Conservation (phyloP, 345 rosid species). For the Abelmoschus esculentus region DNA sequence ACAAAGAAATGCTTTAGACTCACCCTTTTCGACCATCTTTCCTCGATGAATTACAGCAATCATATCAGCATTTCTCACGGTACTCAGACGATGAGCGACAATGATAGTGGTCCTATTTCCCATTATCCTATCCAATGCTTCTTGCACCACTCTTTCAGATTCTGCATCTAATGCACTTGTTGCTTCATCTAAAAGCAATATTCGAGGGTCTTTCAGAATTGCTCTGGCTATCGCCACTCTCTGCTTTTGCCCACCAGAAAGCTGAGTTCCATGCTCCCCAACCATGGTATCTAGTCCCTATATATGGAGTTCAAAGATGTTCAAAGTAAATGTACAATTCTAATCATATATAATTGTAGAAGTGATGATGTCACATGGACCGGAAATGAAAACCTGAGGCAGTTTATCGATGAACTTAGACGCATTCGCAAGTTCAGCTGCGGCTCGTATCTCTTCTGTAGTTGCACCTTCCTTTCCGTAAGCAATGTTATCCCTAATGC, state of each 20-base stretch:
- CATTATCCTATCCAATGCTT: constrained; percentile 75
- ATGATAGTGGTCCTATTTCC: constrained; percentile 61
- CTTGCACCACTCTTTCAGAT: constrained; percentile 75
- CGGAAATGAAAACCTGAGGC: constrained; percentile 33
- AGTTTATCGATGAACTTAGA: constrained; percentile 65
- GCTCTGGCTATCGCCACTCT: constrained; percentile 86
- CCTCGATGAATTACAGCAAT: constrained; percentile 77
- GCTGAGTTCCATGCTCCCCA: constrained; percentile 87
- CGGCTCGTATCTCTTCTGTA: constrained; percentile 48
- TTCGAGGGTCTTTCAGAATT: constrained; percentile 59
- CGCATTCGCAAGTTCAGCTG: constrained; percentile 71
- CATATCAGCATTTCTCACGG: constrained; percentile 57
- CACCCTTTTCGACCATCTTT: constrained; percentile 69
- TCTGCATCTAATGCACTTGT: constrained; percentile 87
- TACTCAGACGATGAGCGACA: constrained; percentile 83
- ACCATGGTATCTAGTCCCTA: constrained; percentile 82
- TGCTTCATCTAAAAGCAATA: constrained; percentile 80
- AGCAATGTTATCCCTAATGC: constrained; percentile 60
- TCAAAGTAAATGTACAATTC: background rate
- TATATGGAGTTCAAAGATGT: background rate
- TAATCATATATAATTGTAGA: background rate
- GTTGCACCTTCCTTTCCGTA: constrained; percentile 77
- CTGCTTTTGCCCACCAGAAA: constrained; percentile 94
- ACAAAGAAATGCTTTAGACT: background rate
- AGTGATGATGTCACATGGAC: background rate